These are phyloP conservation scores for Pleoardoris graminearum DNA, from an alignment of 2,329 filamentous ascomycete genomes.

Conservation along the genomic window DNA sequence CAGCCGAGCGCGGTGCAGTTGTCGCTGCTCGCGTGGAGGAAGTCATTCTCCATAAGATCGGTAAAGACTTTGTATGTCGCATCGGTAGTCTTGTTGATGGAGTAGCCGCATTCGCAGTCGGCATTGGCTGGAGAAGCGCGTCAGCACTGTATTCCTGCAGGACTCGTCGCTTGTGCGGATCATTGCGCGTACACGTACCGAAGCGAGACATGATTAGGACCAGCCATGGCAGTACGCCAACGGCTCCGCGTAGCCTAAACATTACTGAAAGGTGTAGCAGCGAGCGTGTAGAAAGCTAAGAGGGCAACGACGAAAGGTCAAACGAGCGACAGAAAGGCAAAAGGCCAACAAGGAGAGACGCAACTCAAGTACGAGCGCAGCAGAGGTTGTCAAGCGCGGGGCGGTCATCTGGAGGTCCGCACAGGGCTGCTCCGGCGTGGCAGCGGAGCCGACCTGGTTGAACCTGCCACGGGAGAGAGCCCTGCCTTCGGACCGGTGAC, in stretches of 20 bases:
- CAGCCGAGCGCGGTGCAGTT: slow-evolving; percentile 59
- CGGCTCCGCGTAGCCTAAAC: slow-evolving; percentile 20
- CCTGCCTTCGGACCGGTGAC: not conserved
- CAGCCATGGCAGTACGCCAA: slow-evolving; percentile 34
- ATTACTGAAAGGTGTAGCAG: slow-evolving; percentile 17
- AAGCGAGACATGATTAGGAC: slow-evolving; percentile 36
- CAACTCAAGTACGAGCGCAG: slow-evolving; percentile 12
- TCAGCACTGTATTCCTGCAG: not conserved
- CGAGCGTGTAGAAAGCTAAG: slow-evolving; percentile 25
- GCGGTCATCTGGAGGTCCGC: slow-evolving; percentile 7
- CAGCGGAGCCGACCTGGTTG: not conserved
- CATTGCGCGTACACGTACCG: slow-evolving; percentile 24
- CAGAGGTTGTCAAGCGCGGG: slow-evolving; percentile 12
- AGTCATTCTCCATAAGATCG: slow-evolving; percentile 72
- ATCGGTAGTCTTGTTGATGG: slow-evolving; percentile 53
- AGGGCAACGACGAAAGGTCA: not conserved
- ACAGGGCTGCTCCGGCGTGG: not conserved
- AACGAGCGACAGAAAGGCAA: slow-evolving; percentile 7
- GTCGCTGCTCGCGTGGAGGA: slow-evolving; percentile 59
- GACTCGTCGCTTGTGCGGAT: not conserved
- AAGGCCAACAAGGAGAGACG: slow-evolving; percentile 2
- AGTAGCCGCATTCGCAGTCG: slow-evolving; percentile 75
- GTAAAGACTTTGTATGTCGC: slow-evolving; percentile 61
- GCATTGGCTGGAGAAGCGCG: slow-evolving; percentile 41
- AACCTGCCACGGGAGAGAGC: slow-evolving; percentile 2